phyloP scores from a whole-genome alignment of 2,329 filamentous ascomycete genomes.

The Berkeleyomyces rouxiae region DNA sequence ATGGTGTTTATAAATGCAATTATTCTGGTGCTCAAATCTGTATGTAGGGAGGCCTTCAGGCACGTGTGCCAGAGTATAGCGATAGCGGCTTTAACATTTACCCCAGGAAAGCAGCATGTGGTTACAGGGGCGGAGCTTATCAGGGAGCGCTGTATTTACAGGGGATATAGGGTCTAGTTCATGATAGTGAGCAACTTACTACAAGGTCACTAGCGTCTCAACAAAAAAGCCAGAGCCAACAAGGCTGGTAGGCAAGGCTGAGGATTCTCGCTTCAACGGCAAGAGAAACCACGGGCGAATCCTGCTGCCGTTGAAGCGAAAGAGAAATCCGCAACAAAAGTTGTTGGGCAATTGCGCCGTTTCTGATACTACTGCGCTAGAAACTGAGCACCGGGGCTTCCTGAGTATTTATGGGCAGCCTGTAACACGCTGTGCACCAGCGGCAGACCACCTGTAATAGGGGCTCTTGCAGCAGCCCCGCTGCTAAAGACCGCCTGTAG shows the following conservation, averaged over 20 bases:
- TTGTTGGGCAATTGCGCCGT: too few relatives aligned
- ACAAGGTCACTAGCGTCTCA: neutral
- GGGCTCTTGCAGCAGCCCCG: neutral
- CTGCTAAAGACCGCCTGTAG: neutral
- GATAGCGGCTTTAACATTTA: neutral
- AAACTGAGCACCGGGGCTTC: too few relatives aligned
- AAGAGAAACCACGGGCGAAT: neutral
- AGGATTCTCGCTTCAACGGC: neutral
- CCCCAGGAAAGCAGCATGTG: neutral
- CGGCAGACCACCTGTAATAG: neutral
- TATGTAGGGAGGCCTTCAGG: neutral
- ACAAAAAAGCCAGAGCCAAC: neutral
- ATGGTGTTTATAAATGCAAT: neutral
- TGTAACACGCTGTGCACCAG: too few relatives aligned
- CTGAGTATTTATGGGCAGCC: too few relatives aligned
- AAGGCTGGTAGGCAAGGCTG: neutral
- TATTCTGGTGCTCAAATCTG: too few relatives aligned
- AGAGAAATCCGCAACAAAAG: too few relatives aligned
- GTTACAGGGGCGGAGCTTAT: too few relatives aligned
- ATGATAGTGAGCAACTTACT: neutral
- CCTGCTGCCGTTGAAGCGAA: neutral
- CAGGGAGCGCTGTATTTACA: neutral
- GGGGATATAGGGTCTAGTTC: neutral
- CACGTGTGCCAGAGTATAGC: neutral
- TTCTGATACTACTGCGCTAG: too few relatives aligned